phyloP scores from a whole-genome alignment of 1,284 basidiomycete genomes.

The Exobasidium cylindrosporum region DNA sequence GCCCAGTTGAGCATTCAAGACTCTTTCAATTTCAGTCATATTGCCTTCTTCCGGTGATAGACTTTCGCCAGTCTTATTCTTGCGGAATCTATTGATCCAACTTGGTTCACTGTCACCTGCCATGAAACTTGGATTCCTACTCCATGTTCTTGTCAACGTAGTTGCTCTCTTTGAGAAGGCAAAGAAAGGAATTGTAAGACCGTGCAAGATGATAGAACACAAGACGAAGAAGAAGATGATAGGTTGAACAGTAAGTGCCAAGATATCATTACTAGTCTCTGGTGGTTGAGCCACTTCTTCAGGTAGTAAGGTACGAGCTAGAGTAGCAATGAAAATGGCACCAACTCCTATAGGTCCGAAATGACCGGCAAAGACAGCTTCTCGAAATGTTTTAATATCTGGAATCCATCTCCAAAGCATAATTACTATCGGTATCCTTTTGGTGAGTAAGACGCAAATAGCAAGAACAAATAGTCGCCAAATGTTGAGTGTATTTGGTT shows the following conservation, averaged over 20 bases:
- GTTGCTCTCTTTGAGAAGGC: constrained; percentile 47
- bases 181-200: constrained; percentile 55
- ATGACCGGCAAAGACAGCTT: constrained; percentile 53
- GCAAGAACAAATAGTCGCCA: constrained; percentile 50
- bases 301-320: constrained; percentile 43
- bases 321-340: constrained; percentile 52
- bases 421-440: constrained; percentile 52
- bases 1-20: constrained; percentile 35
- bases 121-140: constrained; percentile 19
- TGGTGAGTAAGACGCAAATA: constrained; percentile 46
- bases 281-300: constrained; percentile 46
- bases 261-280: constrained; percentile 42
- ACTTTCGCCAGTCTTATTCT: constrained; percentile 32
- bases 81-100: constrained; percentile 45
- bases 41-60: constrained; percentile 15
- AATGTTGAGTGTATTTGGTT: constrained; percentile 28
- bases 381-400: constrained; percentile 55
- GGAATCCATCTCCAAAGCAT: constrained; percentile 53
- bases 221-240: constrained; percentile 55
- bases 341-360: constrained; percentile 55
- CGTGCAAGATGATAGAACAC: constrained; percentile 52
- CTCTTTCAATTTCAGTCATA: constrained; percentile 26
- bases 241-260: constrained; percentile 51
- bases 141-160: constrained; percentile 41
- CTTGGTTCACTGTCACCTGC: constrained; percentile 37